phyloP scores from a whole-genome alignment of 768 basidiomycete species.

The Rhodosporidiobolus sp. region DNA sequence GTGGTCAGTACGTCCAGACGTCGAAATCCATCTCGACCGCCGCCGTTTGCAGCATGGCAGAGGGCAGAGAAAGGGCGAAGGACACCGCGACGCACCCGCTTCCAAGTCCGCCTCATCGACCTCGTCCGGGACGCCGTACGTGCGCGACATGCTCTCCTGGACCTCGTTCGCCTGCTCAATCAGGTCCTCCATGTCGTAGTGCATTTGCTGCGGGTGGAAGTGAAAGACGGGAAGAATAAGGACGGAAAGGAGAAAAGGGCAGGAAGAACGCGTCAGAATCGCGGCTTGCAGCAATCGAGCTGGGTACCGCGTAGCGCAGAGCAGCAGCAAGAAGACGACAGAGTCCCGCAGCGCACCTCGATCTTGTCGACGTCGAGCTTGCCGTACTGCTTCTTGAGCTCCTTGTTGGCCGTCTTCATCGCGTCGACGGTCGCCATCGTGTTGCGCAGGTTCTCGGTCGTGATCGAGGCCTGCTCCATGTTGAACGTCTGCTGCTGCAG shows the following conservation, averaged over 20 bases:
- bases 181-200: slow-evolving; percentile 97
- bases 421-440: slow-evolving; percentile 99
- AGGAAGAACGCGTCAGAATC: no score
- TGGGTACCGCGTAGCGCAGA: no score
- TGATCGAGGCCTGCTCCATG: slow-evolving; percentile 92
- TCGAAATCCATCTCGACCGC: no score
- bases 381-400: slow-evolving; percentile 92
- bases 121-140: slow-evolving; percentile 95
- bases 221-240: not conserved
- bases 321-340: not conserved
- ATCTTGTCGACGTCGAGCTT: slow-evolving; percentile 98
- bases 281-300: no score
- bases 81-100: slow-evolving; percentile 62
- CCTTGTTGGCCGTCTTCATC: slow-evolving; percentile 93
- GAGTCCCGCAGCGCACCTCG: slow-evolving; percentile 61
- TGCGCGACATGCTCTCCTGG: slow-evolving; percentile 86
- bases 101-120: slow-evolving; percentile 95
- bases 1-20: no score
- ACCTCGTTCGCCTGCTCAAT: slow-evolving; percentile 97
- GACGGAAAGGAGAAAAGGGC: no score
- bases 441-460: slow-evolving; percentile 96
- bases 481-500: slow-evolving; percentile 94
- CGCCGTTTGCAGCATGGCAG: no score
- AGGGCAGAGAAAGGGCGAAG: not conserved
- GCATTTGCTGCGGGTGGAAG: slow-evolving; percentile 64